Evolutionary conservation across 257 asterid species (phyloP), one percentile per base, ranked within the genome.

Genomic region (Ehretia macrophylla): DNA sequence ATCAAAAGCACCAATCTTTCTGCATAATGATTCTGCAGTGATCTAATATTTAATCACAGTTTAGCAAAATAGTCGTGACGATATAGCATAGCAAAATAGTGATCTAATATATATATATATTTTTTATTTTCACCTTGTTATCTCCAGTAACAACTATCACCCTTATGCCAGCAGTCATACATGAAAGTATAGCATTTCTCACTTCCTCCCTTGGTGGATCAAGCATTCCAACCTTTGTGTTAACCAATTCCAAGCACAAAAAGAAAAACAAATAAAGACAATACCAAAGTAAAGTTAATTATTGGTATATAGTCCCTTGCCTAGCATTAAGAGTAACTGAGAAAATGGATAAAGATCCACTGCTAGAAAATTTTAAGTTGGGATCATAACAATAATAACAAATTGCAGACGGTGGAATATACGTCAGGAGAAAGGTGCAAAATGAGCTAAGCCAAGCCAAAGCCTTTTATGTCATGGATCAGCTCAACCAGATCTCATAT

Each of bases 141-240:
- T 93, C 99, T 71, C 99, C 99, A 17, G 99, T 93, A 66, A 93
- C 96, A 78, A 93, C 92, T 51, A 93, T 83, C 69, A 93, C 99
- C 57, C 97, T 97, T 77, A 93, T 93, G 64, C 99, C 99, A 66
- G 99, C 99, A 12, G 95, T 86, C 97, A 89, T 83, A 79, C 99
- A 93, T 27, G 99, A 85, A 75, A 79, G 85, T 66, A 93, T 84
- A 60, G 99, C 99, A 66, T 83, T 77, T 65, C 79, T 81, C 47
- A 93, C 99, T 85, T 89, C 97, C 77, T 90, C 96, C 83, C 97
- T 85, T 49, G 99, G 99, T 55, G 99, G 99, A 81, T 93, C 99
- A 75, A 84, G 96, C 99, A 93, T 93, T 64, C 99, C 99, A 84
- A 89, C 94, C 99, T 93, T 76, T 62, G 67, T 65, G 56, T 20